Evolutionary conservation across 1,139 yeast species (phyloP), one percentile per base, ranked within the genome.

Genomic region (Geotrichum siamense): DNA sequence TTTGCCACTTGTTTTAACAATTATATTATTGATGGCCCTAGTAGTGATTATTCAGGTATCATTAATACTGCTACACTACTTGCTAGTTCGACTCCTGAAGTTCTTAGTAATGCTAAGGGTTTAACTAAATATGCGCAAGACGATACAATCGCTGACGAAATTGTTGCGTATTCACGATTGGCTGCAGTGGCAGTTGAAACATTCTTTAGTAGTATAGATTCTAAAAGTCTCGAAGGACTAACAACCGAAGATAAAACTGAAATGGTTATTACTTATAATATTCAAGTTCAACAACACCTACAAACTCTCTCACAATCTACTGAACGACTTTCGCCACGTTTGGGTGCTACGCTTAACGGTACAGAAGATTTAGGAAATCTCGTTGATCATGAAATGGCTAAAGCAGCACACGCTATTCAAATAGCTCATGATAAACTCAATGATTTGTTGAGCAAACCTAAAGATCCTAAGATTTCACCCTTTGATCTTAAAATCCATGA

Each of bases 1-100:
- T 85, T 87, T 62, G 83, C 94, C 4, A 75, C 80, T 15, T 77
- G 82, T 12, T 86, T 86, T 66, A 85, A 83, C 59, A 76, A 79
- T 41, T 81, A 76, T 56, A 70, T 85, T 44, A 70, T 84, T 42
- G 95, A 84, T 59, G 94, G 89, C 10, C 77, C 77, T 42, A 71
- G 74, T 45, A 85, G 81, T 47, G 85, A 81, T 50, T 85, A 82
- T 50, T 65, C 80, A 3, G 74, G 74, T 35, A 75, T 86, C 26
- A 81, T 87, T 52, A 73, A 76, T 53, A 70, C 83, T 1, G 76
- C 84, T 41, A 79, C 84, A 2, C 76, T 75, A 36, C 78, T 86
- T 48, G 74, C 94, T 1, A 68, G 78, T 15, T 68, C 85, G 2
- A 66, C 83, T 39, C 68, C 78, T 38, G 91, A 82, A 48, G 72